These are phyloP conservation scores for Paramecium sexaurelia DNA, from an alignment of 73 alveolate species.

Conservation along the genomic window DNA sequence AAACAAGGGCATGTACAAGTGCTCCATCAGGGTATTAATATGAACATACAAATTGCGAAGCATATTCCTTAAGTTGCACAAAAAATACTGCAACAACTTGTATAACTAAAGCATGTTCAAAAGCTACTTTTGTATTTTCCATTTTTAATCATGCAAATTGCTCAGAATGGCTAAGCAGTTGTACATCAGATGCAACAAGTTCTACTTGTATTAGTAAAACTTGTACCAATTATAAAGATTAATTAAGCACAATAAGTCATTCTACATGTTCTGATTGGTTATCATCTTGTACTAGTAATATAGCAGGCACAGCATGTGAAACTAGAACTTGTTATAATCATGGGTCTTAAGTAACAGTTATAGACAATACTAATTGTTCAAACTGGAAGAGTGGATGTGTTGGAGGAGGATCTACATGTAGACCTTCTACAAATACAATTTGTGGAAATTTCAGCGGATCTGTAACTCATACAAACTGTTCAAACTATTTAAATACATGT, in stretches of 20 bases:
- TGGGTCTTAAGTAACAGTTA: not conserved
- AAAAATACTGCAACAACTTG: not conserved
- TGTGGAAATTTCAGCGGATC: not conserved
- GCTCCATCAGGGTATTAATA: not conserved
- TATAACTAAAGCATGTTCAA: not conserved
- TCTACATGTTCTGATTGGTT: constrained; percentile 21
- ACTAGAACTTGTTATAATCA: constrained; percentile 15
- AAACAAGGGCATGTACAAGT: not conserved
- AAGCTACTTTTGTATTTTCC: not conserved
- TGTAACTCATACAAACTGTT: not conserved
- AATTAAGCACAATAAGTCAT: not conserved
- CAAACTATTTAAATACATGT: constrained; percentile 7
- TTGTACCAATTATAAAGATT: not conserved
- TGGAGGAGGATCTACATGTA: not conserved
- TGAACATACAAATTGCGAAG: not conserved
- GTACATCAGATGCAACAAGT: not conserved
- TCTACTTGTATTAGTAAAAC: not conserved
- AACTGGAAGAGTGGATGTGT: constrained; percentile 1
- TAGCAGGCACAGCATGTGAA: not conserved
- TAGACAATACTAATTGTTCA: not conserved
- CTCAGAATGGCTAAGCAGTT: not conserved
- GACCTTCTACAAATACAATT: not conserved
- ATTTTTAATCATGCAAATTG: not conserved
- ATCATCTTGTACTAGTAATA: not conserved
- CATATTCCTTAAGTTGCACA: not conserved